Conservation (phyloP, 768 basidiomycete species). For the Suillus tomentosus region DNA sequence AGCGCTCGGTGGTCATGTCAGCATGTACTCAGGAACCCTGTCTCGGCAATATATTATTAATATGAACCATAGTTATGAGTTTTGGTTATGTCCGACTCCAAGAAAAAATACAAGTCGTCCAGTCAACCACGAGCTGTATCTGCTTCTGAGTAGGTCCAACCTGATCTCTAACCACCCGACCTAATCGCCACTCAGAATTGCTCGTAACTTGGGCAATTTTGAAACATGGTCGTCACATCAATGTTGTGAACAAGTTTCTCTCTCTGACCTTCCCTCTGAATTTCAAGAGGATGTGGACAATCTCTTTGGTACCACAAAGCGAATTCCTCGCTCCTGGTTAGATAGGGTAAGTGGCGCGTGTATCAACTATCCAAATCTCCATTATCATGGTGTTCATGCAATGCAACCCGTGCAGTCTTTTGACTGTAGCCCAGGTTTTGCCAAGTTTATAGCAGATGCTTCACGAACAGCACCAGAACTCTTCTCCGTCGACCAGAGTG, state of each 20-base stretch:
- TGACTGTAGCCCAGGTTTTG: slow-evolving; percentile 4
- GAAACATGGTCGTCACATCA: slow-evolving; percentile 55
- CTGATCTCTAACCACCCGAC: not conserved
- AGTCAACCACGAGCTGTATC: slow-evolving; percentile 40
- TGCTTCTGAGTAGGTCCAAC: slow-evolving; percentile 45
- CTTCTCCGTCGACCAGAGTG: slow-evolving; percentile 34
- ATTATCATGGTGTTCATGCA: not conserved
- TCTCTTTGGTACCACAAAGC: slow-evolving; percentile 40
- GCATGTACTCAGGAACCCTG: not conserved
- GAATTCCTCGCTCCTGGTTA: slow-evolving; percentile 45
- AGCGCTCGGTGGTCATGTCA: not conserved
- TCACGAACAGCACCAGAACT: slow-evolving; percentile 37
- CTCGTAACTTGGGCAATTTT: slow-evolving; percentile 48
- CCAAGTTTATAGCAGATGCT: slow-evolving; percentile 34
- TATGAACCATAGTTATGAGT: slow-evolving; percentile 5
- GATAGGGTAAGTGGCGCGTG: slow-evolving; percentile 34
- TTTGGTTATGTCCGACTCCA: slow-evolving; percentile 4
- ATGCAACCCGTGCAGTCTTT: slow-evolving; percentile 1
- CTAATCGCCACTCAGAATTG: slow-evolving; percentile 40
- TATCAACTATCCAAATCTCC: not conserved
- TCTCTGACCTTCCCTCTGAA: slow-evolving; percentile 44
- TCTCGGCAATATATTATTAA: not conserved
- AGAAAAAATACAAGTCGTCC: slow-evolving; percentile 19
- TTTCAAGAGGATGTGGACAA: slow-evolving; percentile 37
- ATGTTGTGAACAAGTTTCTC: slow-evolving; percentile 50